These are phyloP conservation scores for Kentomonas sorsogonicus DNA, from an alignment of 208 protist species.

Conservation along the genomic window DNA sequence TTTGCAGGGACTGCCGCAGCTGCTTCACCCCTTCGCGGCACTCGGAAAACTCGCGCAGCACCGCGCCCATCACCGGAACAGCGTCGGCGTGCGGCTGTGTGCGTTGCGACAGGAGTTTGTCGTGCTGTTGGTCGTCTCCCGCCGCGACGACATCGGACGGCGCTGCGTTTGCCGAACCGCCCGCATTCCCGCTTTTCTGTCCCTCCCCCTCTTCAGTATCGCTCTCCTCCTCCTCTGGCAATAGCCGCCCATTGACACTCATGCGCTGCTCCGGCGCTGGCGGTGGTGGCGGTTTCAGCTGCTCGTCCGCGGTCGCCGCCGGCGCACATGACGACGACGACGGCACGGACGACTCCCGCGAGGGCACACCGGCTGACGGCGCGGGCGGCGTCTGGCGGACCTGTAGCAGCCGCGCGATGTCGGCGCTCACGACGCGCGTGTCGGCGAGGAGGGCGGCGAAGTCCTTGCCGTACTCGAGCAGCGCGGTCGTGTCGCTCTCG, in stretches of 20 bases:
- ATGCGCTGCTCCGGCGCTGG: no score
- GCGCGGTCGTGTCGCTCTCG: slow-evolving; percentile 62
- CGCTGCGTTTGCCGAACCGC: no score
- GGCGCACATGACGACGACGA: neutral
- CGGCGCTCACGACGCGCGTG: slow-evolving; percentile 21
- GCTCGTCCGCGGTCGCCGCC: neutral
- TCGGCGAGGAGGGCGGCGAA: slow-evolving; percentile 37
- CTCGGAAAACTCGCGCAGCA: no score
- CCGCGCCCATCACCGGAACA: no score
- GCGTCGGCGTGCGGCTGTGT: no score
- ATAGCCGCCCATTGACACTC: no score
- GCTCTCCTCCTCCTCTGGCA: no score
- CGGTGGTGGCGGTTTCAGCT: no score
- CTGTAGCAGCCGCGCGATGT: slow-evolving; percentile 31
- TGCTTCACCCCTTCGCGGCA: slow-evolving; percentile 8
- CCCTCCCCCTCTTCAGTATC: no score
- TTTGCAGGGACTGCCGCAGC: slow-evolving; percentile 4
- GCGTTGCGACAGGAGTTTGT: slow-evolving; percentile 9
- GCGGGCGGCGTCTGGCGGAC: slow-evolving; percentile 25
- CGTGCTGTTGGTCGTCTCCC: slow-evolving; percentile 5
- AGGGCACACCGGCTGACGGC: neutral
- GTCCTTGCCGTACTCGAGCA: slow-evolving; percentile 40
- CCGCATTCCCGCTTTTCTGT: no score
- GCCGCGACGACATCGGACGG: slow-evolving; percentile 9
- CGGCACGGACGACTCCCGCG: neutral